Evolutionary conservation across 106 monocot species (phyloP), one percentile per base, ranked within the genome.

Genomic region (Dioscorea alata): DNA sequence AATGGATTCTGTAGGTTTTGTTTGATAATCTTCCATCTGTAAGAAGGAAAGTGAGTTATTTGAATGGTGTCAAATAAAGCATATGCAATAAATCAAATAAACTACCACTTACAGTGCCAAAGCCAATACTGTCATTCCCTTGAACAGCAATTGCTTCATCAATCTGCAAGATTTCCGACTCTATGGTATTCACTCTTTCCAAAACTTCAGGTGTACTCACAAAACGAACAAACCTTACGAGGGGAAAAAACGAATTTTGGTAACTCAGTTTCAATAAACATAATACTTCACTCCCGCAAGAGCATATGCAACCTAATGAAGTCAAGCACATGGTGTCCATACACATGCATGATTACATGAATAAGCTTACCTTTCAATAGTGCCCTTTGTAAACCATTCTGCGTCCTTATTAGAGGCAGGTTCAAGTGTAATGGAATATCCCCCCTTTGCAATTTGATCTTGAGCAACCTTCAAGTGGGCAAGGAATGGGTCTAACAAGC

Each of bases 131-230:
- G 19, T 81, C 81, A 57, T 86, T 86, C 66, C 81, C 73, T 66
- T 93, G 93, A 57, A 93, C 73, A 18, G 69, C 61, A 69, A 93
- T 86, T 33, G 86, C 86, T 65, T 89, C 79, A 67, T 84, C 86
- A 42, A 89, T 84, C 71, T 89, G 86, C 49, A 82, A 63, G 31
- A 89, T 93, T 64, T 93, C 93, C 12, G 73, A 75, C 57, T 89
- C 93, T 64, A 89, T 70, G 2, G 79, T 86, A 51, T 78, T 84
- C 18, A 89, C 86, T 53, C 93, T 75, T 67, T 93, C 93, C 63
- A 93, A 58, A 52, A 93, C 80, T 52, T 89, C 89, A 9, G 93
- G 93, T 48, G 93, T 86, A 79, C 86, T 93, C 72, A 93, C 89
- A 72, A 86, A 93, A 12, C 86, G 80, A 60, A 93, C 86, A 75